Percentiles rank a stretch among this genome's conserved stretches.
These are phyloP conservation scores for Candida smagusa DNA, from an alignment of 1,139 yeast species.

Conservation along the genomic window DNA sequence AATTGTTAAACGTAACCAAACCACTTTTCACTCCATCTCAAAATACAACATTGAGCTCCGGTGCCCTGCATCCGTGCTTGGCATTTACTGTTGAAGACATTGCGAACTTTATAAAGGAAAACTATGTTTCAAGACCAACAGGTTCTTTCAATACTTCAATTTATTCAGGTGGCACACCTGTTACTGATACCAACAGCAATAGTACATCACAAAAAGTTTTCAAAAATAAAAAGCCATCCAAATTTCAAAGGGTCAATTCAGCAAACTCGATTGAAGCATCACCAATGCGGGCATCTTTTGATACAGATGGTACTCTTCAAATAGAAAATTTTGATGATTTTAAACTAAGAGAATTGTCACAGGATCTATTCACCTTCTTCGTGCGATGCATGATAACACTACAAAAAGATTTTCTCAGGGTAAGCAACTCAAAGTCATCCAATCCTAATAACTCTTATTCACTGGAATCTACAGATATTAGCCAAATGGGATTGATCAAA, in stretches of 20 bases:
- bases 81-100: slow-evolving; percentile 33
- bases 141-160: neutral
- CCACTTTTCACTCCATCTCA: slow-evolving; percentile 26
- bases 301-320: neutral
- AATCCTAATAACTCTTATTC: neutral
- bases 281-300: slow-evolving; percentile 1
- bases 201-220: slow-evolving; percentile 3
- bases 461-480: slow-evolving; percentile 2
- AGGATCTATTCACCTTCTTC: slow-evolving; percentile 28
- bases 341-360: slow-evolving; percentile 28
- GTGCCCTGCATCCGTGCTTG: slow-evolving; percentile 20
- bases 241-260: slow-evolving; percentile 9
- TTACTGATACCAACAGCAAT: neutral
- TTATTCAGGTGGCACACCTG: neutral
- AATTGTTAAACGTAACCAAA: slow-evolving; percentile 17
- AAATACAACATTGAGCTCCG: slow-evolving; percentile 17
- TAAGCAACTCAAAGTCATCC: slow-evolving; percentile 3
- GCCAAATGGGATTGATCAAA: slow-evolving; percentile 2
- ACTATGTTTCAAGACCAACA: slow-evolving; percentile 12
- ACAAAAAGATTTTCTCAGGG: slow-evolving; percentile 19
- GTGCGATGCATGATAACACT: slow-evolving; percentile 22
- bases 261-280: slow-evolving; percentile 3
- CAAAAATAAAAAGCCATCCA: slow-evolving; percentile 9
- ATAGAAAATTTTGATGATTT: slow-evolving; percentile 26
- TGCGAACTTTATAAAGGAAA: slow-evolving; percentile 24